These are phyloP conservation scores for Cordyceps tenuipes DNA, from an alignment of 2,329 filamentous ascomycete species.

Conservation along the genomic window DNA sequence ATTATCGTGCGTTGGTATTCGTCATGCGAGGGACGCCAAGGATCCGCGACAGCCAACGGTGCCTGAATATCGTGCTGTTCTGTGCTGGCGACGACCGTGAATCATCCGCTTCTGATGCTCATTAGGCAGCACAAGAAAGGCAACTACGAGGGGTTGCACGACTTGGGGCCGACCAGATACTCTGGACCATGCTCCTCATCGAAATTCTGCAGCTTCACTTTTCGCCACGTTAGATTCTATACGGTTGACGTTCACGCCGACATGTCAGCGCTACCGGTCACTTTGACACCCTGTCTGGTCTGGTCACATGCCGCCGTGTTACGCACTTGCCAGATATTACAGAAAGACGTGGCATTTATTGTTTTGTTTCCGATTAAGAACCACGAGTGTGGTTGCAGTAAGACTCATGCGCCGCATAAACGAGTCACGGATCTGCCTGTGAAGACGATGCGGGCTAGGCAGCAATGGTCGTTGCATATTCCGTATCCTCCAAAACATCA, in stretches of 20 bases:
- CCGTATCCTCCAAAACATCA: not conserved
- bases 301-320: not conserved
- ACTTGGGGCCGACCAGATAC: not conserved
- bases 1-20: not conserved
- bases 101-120: not conserved
- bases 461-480: not conserved
- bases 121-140: not conserved
- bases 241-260: not conserved
- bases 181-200: not conserved
- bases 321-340: not conserved
- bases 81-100: not conserved
- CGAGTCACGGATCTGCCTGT: not conserved
- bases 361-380: not conserved
- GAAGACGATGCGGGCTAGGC: not conserved
- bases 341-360: not conserved
- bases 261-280: not conserved
- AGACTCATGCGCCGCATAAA: not conserved
- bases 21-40: not conserved
- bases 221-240: not conserved
- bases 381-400: not conserved
- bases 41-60: not conserved
- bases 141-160: not conserved
- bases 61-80: not conserved
- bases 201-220: not conserved
- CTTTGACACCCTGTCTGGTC: not conserved